Evolutionary conservation across 2,329 filamentous ascomycete species (phyloP), one percentile per base, ranked within the genome.

Genomic region (Didymosphaeria variabile): DNA sequence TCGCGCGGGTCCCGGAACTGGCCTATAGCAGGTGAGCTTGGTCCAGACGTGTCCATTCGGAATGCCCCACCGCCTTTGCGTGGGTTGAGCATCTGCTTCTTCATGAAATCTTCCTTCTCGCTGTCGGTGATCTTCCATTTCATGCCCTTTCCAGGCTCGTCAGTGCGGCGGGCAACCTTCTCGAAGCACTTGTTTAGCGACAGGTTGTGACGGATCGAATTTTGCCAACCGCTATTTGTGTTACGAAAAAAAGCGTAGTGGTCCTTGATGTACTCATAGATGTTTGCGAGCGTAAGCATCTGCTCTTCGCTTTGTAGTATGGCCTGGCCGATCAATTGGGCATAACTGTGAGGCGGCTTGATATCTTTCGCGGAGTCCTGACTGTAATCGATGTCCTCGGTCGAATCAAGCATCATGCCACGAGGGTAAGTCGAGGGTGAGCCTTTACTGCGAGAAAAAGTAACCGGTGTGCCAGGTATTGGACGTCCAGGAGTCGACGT

Each of bases 91-190:
- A 84, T 79, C 53, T 82, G 81, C 68, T 91, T 92, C 75, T 91
- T 91, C 61, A 93, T 86, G 83, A 97, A 97, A 56, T 97, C 94
- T 19, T 97, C 92, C 52, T 91, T 89, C 66, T 90, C 87, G 65
- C 96, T 92, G 1, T 91, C 86, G 4, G 92, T 89, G 72, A 99
- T 94, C 79, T 94, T 92, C 95, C 95, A 99, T 77, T 98, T 98
- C 93, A 97, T 98, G 31, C 95, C 95, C 77, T 99, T 99, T 13
- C 95, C 95, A 23, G 95, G 95, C 76, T 99, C 95, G 69, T 98
- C 93, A 0, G 93, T 97, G 17, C 92, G 90, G 50, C 95, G 90
- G 3, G 95, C 91, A 9, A 97, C 91, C 78, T 99, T 99, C 70
- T 93, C 90, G 73, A 99, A 99, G 0, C 91, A 89, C 76, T 97